Base-by-base conservation (phyloP, 768 basidiomycete species). In the Sistotremastrum niveocremeum region DNA sequence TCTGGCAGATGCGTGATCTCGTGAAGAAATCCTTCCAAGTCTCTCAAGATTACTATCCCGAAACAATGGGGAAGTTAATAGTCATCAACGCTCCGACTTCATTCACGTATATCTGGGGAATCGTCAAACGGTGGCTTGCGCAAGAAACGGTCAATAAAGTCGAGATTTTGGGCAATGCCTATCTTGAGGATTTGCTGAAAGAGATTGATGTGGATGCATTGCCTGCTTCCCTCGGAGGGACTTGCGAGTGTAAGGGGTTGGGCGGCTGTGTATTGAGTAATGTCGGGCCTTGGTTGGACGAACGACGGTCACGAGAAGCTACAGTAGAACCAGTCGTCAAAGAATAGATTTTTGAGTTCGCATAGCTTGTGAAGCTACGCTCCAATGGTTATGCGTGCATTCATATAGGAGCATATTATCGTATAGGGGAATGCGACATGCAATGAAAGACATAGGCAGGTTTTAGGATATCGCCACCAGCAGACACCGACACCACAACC, bases 11-110 rank as follows among this genome's bases (percentile, higher is more conserved):
- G 66, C 82, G 79, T 57, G 63, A 69, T 39, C 65, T 84, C n/a
- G 71, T 70, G 28, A 67, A 74, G 42, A 63, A 60, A 42, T 74
- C 77, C 5, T 81, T 85, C 58, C 81, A 84, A 52, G 67, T 85
- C 46, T 84, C 81, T 2, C 83, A 85, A 59, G 80, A 83, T 53
- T 85, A 81, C 60, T 85, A 71, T 51, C 83, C 83, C 1, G 83
- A 86, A 57, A 78, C 79, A 3, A 81, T 84, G 81, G 81, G 81
- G 2, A 76, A 81, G 56, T 62, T 84, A 32, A 72, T 70, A 5
- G 74, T 86, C 49, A 66, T 84, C 44, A 86, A 85, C 49, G 81
- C 83, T 2, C 83, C 83, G 2, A 65, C 74, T 4, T 76, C 78
- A 3, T 85, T 86, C 60, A 73, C 83, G 2, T 69, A 73, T 30